A percentile compares a stretch with the other conserved stretches of the same genome.
phyloP scores from a whole-genome alignment of 768 basidiomycete genomes.

The Boletus pseudopeckii region DNA sequence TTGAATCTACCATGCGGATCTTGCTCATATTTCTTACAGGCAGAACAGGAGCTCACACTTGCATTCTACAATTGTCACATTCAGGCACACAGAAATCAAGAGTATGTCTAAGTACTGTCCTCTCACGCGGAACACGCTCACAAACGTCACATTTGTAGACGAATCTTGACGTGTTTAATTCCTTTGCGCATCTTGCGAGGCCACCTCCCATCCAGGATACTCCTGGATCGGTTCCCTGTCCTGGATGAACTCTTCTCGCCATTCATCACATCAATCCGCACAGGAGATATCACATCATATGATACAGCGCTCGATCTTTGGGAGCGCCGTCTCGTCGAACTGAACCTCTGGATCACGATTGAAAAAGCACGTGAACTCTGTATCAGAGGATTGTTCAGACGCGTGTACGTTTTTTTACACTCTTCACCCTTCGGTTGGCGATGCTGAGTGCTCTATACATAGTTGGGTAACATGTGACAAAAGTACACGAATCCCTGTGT shows the following conservation, averaged over 20 bases:
- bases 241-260: conserved; percentile 72
- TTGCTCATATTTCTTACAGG: conserved; percentile 40
- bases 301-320: conserved; percentile 70
- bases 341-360: conserved; percentile 82
- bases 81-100: conserved; percentile 69
- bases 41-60: conserved; percentile 81
- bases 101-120: conserved; percentile 51
- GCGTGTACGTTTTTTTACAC: conserved; percentile 52
- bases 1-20: not conserved
- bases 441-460: conserved; percentile 2
- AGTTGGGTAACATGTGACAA: conserved; percentile 83
- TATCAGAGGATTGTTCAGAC: conserved; percentile 75
- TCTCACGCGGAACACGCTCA: not conserved
- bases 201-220: conserved; percentile 70
- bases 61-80: conserved; percentile 84
- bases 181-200: conserved; percentile 87
- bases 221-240: conserved; percentile 71
- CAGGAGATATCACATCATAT: conserved; percentile 75
- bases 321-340: conserved; percentile 75
- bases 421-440: not conserved
- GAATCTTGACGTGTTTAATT: conserved; percentile 87
- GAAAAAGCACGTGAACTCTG: conserved; percentile 89
- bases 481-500: conserved; percentile 73
- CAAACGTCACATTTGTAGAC: conserved; percentile 43
- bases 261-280: conserved; percentile 75